phyloP scores from a whole-genome alignment of 306 rosid species.

The Fragaria vesca region DNA sequence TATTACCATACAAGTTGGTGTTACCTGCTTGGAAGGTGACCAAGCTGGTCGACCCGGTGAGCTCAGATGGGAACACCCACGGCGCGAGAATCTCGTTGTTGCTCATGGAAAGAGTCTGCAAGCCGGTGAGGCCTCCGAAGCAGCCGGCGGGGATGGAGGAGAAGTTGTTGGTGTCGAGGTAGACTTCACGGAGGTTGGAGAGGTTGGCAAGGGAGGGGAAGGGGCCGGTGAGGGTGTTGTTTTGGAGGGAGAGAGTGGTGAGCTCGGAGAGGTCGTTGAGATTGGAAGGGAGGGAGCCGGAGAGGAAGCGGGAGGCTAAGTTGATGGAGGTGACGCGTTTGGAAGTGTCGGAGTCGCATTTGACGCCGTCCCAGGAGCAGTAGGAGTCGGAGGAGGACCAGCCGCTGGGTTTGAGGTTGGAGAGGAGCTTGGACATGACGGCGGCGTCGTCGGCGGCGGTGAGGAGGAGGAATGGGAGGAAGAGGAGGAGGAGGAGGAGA shows the following conservation, averaged over 20 bases:
- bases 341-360: slow-evolving; percentile 40
- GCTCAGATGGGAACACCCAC: slow-evolving; percentile 54
- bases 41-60: slow-evolving; percentile 39
- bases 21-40: slow-evolving; percentile 38
- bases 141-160: slow-evolving; percentile 41
- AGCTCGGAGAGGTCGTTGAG: slow-evolving; percentile 64
- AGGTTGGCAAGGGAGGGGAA: slow-evolving; percentile 71
- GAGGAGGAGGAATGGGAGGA: background rate
- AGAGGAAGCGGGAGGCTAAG: slow-evolving; percentile 41
- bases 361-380: slow-evolving; percentile 65
- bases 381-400: slow-evolving; percentile 44
- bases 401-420: slow-evolving; percentile 38
- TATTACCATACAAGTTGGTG: slow-evolving; percentile 37
- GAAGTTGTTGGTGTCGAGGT: slow-evolving; percentile 56
- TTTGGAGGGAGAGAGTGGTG: slow-evolving; percentile 47
- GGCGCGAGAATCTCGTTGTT: slow-evolving; percentile 32
- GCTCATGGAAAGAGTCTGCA: slow-evolving; percentile 49
- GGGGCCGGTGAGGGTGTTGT: slow-evolving; percentile 49
- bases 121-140: slow-evolving; percentile 43
- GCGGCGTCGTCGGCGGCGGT: slow-evolving; percentile 49
- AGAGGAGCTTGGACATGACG: slow-evolving; percentile 40
- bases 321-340: slow-evolving; percentile 51
- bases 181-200: slow-evolving; percentile 31
- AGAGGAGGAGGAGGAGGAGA: background rate
- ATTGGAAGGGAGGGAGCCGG: slow-evolving; percentile 71